phyloP scores from a whole-genome alignment of 345 rosid species.

The Salix udensis region DNA sequence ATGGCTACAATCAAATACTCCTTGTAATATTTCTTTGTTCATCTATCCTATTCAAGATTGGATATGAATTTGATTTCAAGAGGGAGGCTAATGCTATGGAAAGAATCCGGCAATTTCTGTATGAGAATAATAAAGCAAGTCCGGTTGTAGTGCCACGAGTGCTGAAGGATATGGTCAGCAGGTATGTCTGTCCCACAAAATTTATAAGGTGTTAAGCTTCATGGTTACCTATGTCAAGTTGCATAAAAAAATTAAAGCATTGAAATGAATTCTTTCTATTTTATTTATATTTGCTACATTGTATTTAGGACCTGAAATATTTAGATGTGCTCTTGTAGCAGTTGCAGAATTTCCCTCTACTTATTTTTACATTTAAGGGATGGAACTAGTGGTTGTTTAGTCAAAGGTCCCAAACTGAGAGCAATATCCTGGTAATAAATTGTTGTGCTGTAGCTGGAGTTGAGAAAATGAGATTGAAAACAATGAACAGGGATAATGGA shows the following conservation, averaged over 20 bases:
- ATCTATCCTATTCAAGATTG: conserved; percentile 57
- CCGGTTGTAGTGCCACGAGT: conserved; percentile 80
- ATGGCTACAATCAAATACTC: background rate
- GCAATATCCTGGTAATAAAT: background rate
- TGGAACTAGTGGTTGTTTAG: background rate
- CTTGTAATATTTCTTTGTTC: conserved; percentile 4
- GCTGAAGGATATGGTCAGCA: conserved; percentile 57
- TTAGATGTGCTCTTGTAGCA: background rate
- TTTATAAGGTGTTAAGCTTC: background rate
- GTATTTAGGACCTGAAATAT: background rate
- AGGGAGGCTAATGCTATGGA: conserved; percentile 90
- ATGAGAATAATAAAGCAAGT: conserved; percentile 64
- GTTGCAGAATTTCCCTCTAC: background rate
- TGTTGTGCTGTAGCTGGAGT: background rate
- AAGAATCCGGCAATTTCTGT: conserved; percentile 62
- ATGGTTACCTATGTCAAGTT: conserved; percentile 2
- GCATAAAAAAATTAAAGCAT: background rate
- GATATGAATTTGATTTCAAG: conserved; percentile 84
- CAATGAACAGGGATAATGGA: conserved; percentile 4
- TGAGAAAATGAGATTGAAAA: conserved; percentile 5
- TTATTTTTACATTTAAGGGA: conserved; percentile 5
- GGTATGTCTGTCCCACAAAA: conserved; percentile 36
- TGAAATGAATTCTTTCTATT: background rate
- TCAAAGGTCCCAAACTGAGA: background rate
- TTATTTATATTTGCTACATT: background rate